Conservation (phyloP, 139 green algal species). For the Volvox africanus region DNA sequence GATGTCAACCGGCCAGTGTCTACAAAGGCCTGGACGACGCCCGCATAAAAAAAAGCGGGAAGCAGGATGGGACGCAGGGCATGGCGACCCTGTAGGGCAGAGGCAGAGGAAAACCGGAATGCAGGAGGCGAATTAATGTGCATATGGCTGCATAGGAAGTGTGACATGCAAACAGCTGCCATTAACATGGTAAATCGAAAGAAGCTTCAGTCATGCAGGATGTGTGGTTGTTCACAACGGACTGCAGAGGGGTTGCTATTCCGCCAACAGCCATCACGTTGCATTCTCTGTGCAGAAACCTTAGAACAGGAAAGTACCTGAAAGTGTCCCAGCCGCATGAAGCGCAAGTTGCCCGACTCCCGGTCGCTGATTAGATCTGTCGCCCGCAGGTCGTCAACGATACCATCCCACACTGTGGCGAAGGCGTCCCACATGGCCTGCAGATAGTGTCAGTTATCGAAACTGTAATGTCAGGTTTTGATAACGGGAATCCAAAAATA, state of each 20-base stretch:
- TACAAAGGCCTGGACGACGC: not conserved
- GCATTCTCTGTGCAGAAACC: too few species aligned
- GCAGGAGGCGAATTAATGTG: too few species aligned
- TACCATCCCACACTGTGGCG: slow-evolving; percentile 40
- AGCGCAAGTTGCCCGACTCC: slow-evolving; percentile 40
- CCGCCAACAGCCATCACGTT: too few species aligned
- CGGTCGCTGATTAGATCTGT: slow-evolving; percentile 40
- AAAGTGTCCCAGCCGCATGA: slow-evolving; percentile 26
- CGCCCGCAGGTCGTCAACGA: slow-evolving; percentile 54
- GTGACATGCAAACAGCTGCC: too few species aligned
- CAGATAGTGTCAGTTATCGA: too few species aligned
- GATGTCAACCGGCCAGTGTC: slow-evolving; percentile 5
- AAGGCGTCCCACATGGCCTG: slow-evolving; percentile 53
- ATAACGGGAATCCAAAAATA: too few species aligned
- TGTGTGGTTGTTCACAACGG: too few species aligned
- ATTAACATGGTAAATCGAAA: too few species aligned
- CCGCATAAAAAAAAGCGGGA: slow-evolving; percentile 44
- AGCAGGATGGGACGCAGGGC: slow-evolving; percentile 35
- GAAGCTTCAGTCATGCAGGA: too few species aligned
- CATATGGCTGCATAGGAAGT: too few species aligned
- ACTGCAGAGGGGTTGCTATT: too few species aligned
- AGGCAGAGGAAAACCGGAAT: not conserved
- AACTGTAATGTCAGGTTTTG: too few species aligned
- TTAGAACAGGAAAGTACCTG: not conserved
- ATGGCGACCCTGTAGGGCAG: not conserved